Evolutionary conservation across 805 yeast species (phyloP).

Genomic region (Lipomyces yamadae): DNA sequence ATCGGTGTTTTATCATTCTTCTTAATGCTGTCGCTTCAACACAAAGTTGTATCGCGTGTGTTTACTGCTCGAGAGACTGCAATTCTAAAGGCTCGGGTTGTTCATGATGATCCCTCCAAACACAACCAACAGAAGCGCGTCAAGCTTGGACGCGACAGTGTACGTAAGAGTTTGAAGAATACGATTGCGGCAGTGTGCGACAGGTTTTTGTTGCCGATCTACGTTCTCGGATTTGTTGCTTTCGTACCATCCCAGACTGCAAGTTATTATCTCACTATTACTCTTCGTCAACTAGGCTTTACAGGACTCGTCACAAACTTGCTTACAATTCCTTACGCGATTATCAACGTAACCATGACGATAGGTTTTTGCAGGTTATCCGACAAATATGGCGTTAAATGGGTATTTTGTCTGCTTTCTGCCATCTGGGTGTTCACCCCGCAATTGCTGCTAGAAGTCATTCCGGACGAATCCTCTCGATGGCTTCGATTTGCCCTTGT

Average conservation of each 20-base stretch:
- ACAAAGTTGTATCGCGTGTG: constrained; percentile 18
- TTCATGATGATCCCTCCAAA: constrained; percentile 56
- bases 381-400: constrained; percentile 25
- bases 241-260: constrained; percentile 33
- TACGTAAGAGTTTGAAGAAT: constrained; percentile 43
- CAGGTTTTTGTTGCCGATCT: constrained; percentile 26
- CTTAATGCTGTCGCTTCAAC: constrained; percentile 33
- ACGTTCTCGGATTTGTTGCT: constrained; percentile 31
- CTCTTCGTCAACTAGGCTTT: constrained; percentile 56
- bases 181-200: constrained; percentile 19
- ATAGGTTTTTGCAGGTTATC: constrained; percentile 37
- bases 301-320: constrained; percentile 56
- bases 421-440: constrained; percentile 34
- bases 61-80: constrained; percentile 58
- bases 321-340: constrained; percentile 56
- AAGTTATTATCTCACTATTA: constrained; percentile 49
- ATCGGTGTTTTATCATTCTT: constrained; percentile 58
- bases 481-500: constrained; percentile 30
- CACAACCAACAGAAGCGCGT: constrained; percentile 36
- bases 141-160: constrained; percentile 55
- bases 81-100: constrained; percentile 60
- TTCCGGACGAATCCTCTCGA: constrained; percentile 30
- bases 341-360: constrained; percentile 41
- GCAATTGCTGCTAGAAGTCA: constrained; percentile 39
- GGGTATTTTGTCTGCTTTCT: constrained; percentile 33